A percentile compares a stretch with the other conserved stretches of the same genome.
phyloP scores from a whole-genome alignment of 768 basidiomycete species.

The Tricholoma furcatifolium region DNA sequence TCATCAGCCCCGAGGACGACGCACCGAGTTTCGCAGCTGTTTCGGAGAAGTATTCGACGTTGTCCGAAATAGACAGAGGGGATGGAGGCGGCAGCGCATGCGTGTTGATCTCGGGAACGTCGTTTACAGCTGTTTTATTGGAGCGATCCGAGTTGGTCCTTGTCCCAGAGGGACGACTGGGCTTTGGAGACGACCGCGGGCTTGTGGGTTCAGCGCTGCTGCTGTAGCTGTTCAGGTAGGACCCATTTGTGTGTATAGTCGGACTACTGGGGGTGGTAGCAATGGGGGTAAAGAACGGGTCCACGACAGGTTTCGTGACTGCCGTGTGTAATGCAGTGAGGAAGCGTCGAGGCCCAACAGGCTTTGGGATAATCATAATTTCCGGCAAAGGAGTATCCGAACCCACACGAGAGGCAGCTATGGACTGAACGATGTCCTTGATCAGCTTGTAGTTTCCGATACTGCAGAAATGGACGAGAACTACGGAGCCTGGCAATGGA shows the following conservation, averaged over 20 bases:
- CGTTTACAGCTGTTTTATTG: slow-evolving; percentile 53
- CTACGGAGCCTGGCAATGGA: slow-evolving; percentile 33
- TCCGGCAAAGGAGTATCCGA: slow-evolving; percentile 65
- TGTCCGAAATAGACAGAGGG: slow-evolving; percentile 68
- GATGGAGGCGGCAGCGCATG: slow-evolving; percentile 54
- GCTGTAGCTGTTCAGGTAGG: slow-evolving; percentile 41
- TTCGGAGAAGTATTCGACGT: slow-evolving; percentile 75
- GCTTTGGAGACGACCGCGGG: slow-evolving; percentile 42
- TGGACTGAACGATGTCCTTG: slow-evolving; percentile 79
- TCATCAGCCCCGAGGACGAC: slow-evolving; percentile 82
- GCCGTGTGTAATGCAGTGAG: slow-evolving; percentile 92
- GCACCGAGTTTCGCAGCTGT: slow-evolving; percentile 70
- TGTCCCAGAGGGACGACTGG: slow-evolving; percentile 45
- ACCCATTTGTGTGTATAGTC: slow-evolving; percentile 42
- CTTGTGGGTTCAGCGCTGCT: slow-evolving; percentile 16
- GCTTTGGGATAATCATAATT: slow-evolving; percentile 96
- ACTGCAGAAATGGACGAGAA: slow-evolving; percentile 91
- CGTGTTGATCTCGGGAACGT: no score
- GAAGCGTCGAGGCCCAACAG: slow-evolving; percentile 91
- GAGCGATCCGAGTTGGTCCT: slow-evolving; percentile 67
- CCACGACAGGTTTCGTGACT: slow-evolving; percentile 79
- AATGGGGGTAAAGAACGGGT: slow-evolving; percentile 92
- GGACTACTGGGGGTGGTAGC: slow-evolving; percentile 88
- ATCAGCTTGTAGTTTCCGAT: slow-evolving; percentile 85
- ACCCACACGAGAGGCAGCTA: slow-evolving; percentile 47